phyloP scores from a whole-genome alignment of 2,329 filamentous ascomycete species.

The Samsoniella hepiali region DNA sequence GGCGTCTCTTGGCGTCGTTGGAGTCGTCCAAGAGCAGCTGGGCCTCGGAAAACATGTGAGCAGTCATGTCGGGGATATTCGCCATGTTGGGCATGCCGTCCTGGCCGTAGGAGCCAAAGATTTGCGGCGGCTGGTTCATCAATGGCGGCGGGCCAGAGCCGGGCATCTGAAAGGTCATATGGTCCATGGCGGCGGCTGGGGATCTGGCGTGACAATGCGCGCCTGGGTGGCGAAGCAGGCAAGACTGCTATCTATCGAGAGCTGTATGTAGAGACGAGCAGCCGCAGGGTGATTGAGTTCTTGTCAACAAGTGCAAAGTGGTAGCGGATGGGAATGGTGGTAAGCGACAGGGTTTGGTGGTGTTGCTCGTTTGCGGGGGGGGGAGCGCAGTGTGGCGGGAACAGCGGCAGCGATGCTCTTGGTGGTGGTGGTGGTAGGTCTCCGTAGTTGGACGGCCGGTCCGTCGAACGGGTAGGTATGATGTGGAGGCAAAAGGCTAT shows the following conservation, averaged over 20 bases:
- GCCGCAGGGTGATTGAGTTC: neutral
- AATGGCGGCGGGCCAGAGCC: constrained; percentile 52
- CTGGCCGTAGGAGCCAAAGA: constrained; percentile 61
- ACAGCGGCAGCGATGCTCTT: neutral
- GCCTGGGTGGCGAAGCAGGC: neutral
- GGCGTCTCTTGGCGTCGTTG: constrained; percentile 81
- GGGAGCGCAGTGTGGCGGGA: neutral
- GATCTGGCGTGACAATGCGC: neutral
- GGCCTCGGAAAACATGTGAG: constrained; percentile 59
- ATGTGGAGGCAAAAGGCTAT: constrained; percentile 3
- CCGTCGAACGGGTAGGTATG: neutral
- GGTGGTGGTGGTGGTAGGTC: neutral
- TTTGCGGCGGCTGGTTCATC: constrained; percentile 64
- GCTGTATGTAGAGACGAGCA: neutral
- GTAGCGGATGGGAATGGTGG: neutral
- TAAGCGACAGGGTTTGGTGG: neutral
- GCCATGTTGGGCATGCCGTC: constrained; percentile 56
- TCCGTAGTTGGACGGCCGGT: neutral
- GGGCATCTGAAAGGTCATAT: constrained; percentile 58
- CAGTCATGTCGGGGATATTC: constrained; percentile 54
- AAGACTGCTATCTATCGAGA: neutral
- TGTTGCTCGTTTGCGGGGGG: neutral
- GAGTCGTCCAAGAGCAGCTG: constrained; percentile 58
- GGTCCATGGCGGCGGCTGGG: constrained; percentile 41
- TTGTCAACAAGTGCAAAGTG: neutral